Evolutionary conservation across 2,329 filamentous ascomycete species (phyloP).

Genomic region (Colletotrichum phormii): DNA sequence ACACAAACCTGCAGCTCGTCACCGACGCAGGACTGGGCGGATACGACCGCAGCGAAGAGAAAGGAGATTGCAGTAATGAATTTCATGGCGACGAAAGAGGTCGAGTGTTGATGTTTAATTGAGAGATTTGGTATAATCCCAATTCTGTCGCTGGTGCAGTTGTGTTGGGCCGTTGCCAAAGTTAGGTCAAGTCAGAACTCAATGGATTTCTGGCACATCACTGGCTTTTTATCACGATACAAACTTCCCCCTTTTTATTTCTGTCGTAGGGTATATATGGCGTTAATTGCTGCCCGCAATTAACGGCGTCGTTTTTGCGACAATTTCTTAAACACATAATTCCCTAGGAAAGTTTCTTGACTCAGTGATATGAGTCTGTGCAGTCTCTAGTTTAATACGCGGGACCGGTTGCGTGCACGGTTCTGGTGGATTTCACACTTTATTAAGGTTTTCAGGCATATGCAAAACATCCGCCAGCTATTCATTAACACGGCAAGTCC

Average conservation of each 20-base stretch:
- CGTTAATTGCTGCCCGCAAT: too few relatives aligned
- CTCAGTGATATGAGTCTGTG: background rate
- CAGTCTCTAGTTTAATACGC: background rate
- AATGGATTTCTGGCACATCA: background rate
- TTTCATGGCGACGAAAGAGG: background rate
- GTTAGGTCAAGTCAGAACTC: background rate
- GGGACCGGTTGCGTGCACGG: too few relatives aligned
- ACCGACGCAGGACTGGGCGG: background rate
- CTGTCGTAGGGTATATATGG: too few relatives aligned
- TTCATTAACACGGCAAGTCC: too few relatives aligned
- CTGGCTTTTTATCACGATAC: background rate
- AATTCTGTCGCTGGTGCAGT: background rate
- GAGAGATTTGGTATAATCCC: background rate
- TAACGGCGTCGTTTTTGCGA: too few relatives aligned
- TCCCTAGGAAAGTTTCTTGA: background rate
- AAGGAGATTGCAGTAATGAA: background rate
- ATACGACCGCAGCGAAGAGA: background rate
- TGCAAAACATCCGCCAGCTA: too few relatives aligned
- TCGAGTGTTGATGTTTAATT: background rate
- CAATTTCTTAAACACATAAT: background rate
- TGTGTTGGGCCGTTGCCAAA: background rate
- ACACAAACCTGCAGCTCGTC: slow-evolving; percentile 1
- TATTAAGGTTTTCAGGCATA: too few relatives aligned
- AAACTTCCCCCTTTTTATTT: background rate
- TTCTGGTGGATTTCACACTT: too few relatives aligned